Evolutionary conservation across 768 basidiomycete species (phyloP), one percentile per base, ranked within the genome.

Genomic region (Tricholoma sp.): DNA sequence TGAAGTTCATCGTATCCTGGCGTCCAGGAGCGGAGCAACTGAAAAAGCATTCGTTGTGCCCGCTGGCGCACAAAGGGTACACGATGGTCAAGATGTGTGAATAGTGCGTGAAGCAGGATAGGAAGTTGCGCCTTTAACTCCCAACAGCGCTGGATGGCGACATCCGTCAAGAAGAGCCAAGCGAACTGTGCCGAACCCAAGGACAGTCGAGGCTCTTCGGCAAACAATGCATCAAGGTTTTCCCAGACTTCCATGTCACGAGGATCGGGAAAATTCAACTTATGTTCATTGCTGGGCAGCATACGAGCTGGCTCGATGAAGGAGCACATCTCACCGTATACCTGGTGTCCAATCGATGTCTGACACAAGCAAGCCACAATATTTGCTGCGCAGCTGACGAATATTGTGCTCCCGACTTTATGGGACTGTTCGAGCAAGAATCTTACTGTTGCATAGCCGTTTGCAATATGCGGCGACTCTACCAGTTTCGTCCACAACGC

Each of bases 371-470:
- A 94, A 0, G 92, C 88, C 18, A 96, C 81, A 52, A 95, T 83
- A 60, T 86, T 87, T 44, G 88, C 83, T 1, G 90, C 89, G 63
- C 90, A 90, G 44, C 76, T 76, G 57, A 96, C 81, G 69, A 91
- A 95, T 13, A 84, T 80, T 4, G 80, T 78, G 60, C 84, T 93
- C 37, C 89, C 86, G 42, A 94, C 86, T 68, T 88, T 89, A 60
- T 88, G 85, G 1, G 91, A 89, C 63, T 96, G 92, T 61, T 94
- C 91, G 34, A 96, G 75, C 2, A 98, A 75, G 70, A 93, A 98
- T 31, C 87, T 81, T 50, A 90, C 77, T 13, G 92, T 77, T 3
- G 91, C 89, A 53, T 86, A 88, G 1, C 89, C 89, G 58, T 94
- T 93, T 20, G 80, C 76, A 54, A 84, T 79, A 61, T 85, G 77